Evolutionary conservation across 257 asterid genomes (phyloP).

Genomic region (Lithospermum erythrorhizon): DNA sequence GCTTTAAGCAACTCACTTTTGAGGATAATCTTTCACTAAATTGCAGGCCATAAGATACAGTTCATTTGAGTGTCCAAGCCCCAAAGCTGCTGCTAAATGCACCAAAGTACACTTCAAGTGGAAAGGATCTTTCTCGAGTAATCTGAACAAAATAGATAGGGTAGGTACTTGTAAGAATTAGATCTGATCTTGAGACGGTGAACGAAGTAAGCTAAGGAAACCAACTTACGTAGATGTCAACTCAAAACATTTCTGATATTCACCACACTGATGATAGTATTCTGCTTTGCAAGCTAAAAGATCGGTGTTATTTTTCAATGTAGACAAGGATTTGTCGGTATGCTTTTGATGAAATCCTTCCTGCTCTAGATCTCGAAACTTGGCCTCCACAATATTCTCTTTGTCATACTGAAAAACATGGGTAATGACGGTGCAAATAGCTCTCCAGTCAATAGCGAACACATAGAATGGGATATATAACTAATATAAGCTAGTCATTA

Average conservation of each 20-base stretch:
- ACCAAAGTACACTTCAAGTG: conserved; percentile 87
- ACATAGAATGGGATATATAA: no score
- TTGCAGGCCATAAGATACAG: conserved; percentile 98
- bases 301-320: conserved; percentile 77
- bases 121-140: conserved; percentile 98
- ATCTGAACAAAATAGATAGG: conserved; percentile 40
- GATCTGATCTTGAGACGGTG: background rate
- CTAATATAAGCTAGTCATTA: no score
- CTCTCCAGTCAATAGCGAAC: no score
- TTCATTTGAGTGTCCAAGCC: conserved; percentile 94
- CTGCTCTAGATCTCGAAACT: conserved; percentile 78
- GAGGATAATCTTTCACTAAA: conserved; percentile 97
- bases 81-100: conserved; percentile 98
- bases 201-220: conserved; percentile 6
- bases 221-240: conserved; percentile 71
- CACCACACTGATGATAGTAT: conserved; percentile 93
- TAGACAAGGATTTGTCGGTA: conserved; percentile 49
- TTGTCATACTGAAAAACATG: conserved; percentile 62
- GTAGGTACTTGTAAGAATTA: conserved; percentile 9
- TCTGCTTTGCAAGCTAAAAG: conserved; percentile 99
- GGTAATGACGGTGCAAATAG: conserved; percentile 4
- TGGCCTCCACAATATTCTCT: conserved; percentile 72
- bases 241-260: conserved; percentile 90
- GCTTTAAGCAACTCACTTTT: conserved; percentile 50
- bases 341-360: conserved; percentile 37